Evolutionary conservation across 495 filamentous ascomycete genomes (phyloP), one percentile per base, ranked within the genome.

Genomic region (Amniculicola lignicola): DNA sequence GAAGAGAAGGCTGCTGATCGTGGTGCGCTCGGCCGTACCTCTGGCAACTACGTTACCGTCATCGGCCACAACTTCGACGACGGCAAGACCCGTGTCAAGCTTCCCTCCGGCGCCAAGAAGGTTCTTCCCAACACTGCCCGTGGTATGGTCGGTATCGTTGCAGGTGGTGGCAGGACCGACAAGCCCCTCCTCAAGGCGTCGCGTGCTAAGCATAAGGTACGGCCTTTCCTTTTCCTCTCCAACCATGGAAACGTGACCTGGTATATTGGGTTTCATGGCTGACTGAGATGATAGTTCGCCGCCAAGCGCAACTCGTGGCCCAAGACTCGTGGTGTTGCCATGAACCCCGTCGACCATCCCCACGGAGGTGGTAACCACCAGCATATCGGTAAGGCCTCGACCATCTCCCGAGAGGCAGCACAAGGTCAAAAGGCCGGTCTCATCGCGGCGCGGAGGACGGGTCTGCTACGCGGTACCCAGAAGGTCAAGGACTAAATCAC

Each of bases 281-380:
- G 47, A 37, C 28, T 7, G 3, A 3, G 22, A 33, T 49, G 4
- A 11, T 23, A 98, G 87, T 97, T 95, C 81, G 89, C 89, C 63
- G 93, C 95, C 79, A 99, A 99, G 89, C 88, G 94, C 72, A 97
- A 97, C 88, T 89, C 82, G 69, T 97, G 94, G 93, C 93, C 94
- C 75, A 97, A 94, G 88, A 99, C 93, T 83, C 91, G 93, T 90
- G 93, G 93, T 94, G 93, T 99, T 82, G 93, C 93, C 75, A 99
- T 99, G 93, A 99, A 99, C 79, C 93, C 93, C 63, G 93, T 98
- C 67, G 93, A 98, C 80, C 93, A 97, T 86, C 93, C 93, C 79
- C 93, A 98, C 88, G 93, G 93, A 87, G 87, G 88, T 92, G 93
- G 93, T 95, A 99, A 99, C 82, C 93, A 99, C 80, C 93, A 99